Base-by-base conservation (phyloP, 768 basidiomycete genomes). In the Thelephora aurantiotincta region DNA sequence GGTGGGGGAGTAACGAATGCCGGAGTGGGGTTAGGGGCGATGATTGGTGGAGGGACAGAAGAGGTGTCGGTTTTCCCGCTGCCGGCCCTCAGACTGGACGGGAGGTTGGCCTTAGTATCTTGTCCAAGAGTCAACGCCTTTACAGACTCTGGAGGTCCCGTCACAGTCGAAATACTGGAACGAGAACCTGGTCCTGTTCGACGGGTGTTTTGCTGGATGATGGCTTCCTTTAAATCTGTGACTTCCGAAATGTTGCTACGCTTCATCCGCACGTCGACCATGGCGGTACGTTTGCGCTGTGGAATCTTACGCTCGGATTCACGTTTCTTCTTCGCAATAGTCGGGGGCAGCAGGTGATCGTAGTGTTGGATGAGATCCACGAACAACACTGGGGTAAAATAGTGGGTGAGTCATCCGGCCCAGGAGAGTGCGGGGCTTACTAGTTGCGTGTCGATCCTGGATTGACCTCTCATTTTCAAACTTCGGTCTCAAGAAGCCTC, bases 261-360 rank as follows among this genome's bases (percentile, higher is more conserved):
- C 54, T 82, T 89, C 61, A 89, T 71, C 43, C 91, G 82, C 79
- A 92, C 82, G 61, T 96, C 92, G 42, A 93, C 67, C 0, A 82
- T 81, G 0, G 84, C 82, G 2, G 92, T 94, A 47, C 87, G 84
- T 58, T 92, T 93, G 36, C 91, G 74, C 19, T 80, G 58, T 11
- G 88, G 92, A 41, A 86, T 70, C 51, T 80, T 86, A 42, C 92
- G 80, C 54, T 88, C 90, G 0, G 87, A 82, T 57, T 93, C 90
- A 19, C 80, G 79, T 56, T 83, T 87, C 69, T 93, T 94, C 58
- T 77, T 81, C 43, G 77, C 72, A 48, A 97, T 80, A 1, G 88
- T 80, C 0, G 84, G 78, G 0, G 91, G 90, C 36, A 97, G 67
- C 36, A 94, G 71, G 2, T 68, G 71, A 12, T 71, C 68, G 57